Evolutionary conservation across 305 asterid genomes (phyloP).

Genomic region (Solanum hybrid): DNA sequence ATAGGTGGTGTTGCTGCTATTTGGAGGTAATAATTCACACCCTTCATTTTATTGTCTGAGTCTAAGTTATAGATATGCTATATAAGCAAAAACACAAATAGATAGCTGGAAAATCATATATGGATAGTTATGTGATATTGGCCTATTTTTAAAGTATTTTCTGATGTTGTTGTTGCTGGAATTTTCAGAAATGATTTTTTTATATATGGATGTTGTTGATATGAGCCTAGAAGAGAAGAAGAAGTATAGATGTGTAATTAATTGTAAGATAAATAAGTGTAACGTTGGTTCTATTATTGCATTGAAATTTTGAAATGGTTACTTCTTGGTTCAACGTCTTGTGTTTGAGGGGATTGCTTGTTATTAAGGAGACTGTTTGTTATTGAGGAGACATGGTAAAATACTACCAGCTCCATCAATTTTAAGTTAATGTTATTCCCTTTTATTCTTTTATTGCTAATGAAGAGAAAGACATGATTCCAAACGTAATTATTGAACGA

Average conservation of each 20-base stretch:
- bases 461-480: background rate
- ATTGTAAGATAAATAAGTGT: background rate
- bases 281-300: background rate
- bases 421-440: background rate
- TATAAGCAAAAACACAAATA: background rate
- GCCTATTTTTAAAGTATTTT: background rate
- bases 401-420: background rate
- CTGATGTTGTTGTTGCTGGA: background rate
- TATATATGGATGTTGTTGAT: background rate
- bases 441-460: background rate
- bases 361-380: too few relatives aligned
- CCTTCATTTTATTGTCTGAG: background rate
- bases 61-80: background rate
- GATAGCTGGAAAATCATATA: background rate
- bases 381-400: background rate
- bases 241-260: background rate
- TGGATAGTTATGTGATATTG: background rate
- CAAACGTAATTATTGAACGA: background rate
- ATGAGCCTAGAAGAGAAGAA: background rate
- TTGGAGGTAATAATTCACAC: background rate
- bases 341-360: background rate
- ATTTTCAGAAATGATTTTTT: background rate
- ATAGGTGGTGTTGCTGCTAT: background rate
- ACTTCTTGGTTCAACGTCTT: background rate
- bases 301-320: background rate